Evolutionary conservation across 257 asterid species (phyloP).

Genomic region (Paraleonurus japonicus): DNA sequence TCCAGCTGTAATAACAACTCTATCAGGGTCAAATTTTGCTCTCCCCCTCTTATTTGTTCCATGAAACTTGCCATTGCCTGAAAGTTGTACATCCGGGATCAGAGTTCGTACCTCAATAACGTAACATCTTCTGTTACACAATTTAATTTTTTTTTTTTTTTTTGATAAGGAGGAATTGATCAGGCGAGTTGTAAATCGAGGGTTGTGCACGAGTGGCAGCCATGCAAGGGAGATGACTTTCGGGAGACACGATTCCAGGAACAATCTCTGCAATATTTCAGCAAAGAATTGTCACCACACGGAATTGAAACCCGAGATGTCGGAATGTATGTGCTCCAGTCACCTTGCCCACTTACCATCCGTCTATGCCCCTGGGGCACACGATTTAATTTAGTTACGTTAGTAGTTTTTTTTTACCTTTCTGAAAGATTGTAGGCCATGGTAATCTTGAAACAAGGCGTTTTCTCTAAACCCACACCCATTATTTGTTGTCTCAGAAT

Average conservation of each 20-base stretch:
- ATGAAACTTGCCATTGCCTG: slow-evolving; percentile 94
- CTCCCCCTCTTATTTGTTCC: slow-evolving; percentile 81
- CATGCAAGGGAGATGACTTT: no score
- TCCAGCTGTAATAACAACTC: slow-evolving; percentile 87
- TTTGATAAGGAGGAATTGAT: no score
- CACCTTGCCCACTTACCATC: no score
- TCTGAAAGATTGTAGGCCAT: slow-evolving; percentile 77
- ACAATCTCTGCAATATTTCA: no score
- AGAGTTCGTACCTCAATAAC: neutral
- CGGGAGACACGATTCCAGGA: no score
- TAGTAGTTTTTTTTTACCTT: no score
- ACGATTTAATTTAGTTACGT: neutral
- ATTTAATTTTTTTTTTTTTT: neutral
- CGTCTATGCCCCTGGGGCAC: no score
- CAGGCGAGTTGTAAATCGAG: no score
- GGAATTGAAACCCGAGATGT: no score
- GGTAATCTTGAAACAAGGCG: slow-evolving; percentile 93
- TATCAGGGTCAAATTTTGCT: slow-evolving; percentile 69
- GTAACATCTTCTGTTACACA: neutral
- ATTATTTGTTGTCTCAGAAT: slow-evolving; percentile 30
- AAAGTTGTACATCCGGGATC: neutral
- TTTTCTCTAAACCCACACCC: slow-evolving; percentile 67
- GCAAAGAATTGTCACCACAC: no score
- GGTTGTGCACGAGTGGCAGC: no score
- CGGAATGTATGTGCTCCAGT: no score